Evolutionary conservation across 768 basidiomycete species (phyloP).

Genomic region (Trametes coccinea): DNA sequence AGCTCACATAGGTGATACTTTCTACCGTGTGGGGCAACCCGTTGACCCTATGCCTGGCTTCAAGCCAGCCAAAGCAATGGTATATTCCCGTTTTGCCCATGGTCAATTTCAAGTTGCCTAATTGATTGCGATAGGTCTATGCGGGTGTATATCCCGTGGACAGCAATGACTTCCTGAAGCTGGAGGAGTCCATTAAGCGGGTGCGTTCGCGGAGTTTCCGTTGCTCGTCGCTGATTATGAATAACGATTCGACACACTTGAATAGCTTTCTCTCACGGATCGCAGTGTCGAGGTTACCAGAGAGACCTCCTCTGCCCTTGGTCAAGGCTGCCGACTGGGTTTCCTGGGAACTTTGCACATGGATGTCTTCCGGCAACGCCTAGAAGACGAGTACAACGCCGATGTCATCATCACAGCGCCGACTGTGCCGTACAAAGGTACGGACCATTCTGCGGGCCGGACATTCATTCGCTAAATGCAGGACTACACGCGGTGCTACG

Average conservation of each 20-base stretch:
- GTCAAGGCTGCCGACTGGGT: constrained; percentile 92
- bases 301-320: constrained; percentile 91
- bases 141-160: constrained; percentile 95
- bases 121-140: constrained; percentile 61
- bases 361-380: constrained; percentile 92
- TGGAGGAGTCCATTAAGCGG: constrained; percentile 93
- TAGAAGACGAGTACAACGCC: constrained; percentile 96
- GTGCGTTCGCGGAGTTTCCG: constrained; percentile 43
- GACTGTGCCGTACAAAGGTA: constrained; percentile 91
- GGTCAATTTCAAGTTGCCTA: neutral
- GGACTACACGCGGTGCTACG: constrained; percentile 5
- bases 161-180: constrained; percentile 84
- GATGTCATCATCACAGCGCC: constrained; percentile 95
- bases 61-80: constrained; percentile 93
- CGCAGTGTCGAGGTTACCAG: constrained; percentile 87
- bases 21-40: constrained; percentile 69
- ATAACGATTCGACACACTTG: neutral
- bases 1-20: constrained; percentile 95
- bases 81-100: constrained; percentile 30
- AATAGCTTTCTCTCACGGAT: constrained; percentile 79
- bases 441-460: constrained; percentile 12
- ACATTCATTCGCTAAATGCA: neutral
- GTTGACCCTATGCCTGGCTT: constrained; percentile 90
- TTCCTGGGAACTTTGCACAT: constrained; percentile 96
- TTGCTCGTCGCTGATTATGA: constrained; percentile 8